phyloP scores from a whole-genome alignment of 768 basidiomycete genomes.

The Cubamyces sp. region DNA sequence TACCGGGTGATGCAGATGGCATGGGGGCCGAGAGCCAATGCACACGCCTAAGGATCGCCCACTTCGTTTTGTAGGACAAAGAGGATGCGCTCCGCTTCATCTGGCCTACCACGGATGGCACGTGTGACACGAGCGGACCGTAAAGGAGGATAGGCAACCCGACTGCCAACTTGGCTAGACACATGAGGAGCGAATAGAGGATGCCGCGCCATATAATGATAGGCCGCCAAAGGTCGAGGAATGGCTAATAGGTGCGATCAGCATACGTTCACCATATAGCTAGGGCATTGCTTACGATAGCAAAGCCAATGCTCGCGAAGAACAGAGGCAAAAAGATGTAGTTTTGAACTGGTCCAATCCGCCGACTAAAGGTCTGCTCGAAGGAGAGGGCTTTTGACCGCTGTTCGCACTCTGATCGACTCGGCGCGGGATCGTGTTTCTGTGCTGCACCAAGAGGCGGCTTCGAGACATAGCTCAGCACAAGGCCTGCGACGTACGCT shows the following conservation, averaged over 20 bases:
- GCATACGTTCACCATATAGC: neutral
- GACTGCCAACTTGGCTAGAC: conserved; percentile 52
- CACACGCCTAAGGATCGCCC: neutral
- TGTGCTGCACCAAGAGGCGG: conserved; percentile 2
- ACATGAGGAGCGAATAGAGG: conserved; percentile 61
- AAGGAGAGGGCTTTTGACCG: conserved; percentile 22
- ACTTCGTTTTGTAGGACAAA: neutral
- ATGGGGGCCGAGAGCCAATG: neutral
- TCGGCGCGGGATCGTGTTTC: neutral
- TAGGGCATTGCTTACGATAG: conserved; percentile 31
- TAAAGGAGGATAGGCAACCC: conserved; percentile 49
- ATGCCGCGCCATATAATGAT: conserved; percentile 56
- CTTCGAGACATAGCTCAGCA: conserved; percentile 43
- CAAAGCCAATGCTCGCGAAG: conserved; percentile 66
- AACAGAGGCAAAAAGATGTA: conserved; percentile 61
- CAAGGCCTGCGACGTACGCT: conserved; percentile 60
- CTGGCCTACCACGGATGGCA: neutral
- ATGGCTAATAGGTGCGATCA: conserved; percentile 24
- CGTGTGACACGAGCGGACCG: neutral
- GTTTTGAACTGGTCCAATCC: conserved; percentile 40
- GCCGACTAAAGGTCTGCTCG: conserved; percentile 23
- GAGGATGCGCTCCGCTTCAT: neutral
- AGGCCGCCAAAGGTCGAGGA: conserved; percentile 29
- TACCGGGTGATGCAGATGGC: neutral
- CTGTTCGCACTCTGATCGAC: neutral